Percentiles rank a stretch among this genome's conserved stretches.
Evolutionary conservation across 2,329 filamentous ascomycete species (phyloP).

Genomic region (Pestalotiopsis sp.): DNA sequence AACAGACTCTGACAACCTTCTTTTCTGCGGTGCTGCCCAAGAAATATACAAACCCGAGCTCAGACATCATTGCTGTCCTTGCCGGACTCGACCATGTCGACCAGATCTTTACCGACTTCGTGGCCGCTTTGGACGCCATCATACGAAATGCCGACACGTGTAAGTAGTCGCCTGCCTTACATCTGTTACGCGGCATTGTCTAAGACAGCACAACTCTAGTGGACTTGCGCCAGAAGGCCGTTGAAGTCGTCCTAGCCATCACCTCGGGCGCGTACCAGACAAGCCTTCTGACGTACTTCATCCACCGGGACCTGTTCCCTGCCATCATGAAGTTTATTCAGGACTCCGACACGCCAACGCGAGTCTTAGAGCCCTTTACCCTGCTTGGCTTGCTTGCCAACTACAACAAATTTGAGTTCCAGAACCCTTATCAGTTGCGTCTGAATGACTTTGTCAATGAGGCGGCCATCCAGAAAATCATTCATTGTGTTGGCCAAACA

Average conservation of each 20-base stretch:
- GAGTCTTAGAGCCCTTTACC: conserved; percentile 74
- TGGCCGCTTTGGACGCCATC: conserved; percentile 77
- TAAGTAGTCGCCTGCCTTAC: conserved; percentile 44
- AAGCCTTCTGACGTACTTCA: conserved; percentile 90
- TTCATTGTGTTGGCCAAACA: conserved; percentile 73
- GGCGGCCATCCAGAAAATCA: conserved; percentile 78
- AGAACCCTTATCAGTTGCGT: conserved; percentile 91
- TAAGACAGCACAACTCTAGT: conserved; percentile 47
- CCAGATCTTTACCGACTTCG: conserved; percentile 84
- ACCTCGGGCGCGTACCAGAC: conserved; percentile 96
- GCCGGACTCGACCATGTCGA: conserved; percentile 90
- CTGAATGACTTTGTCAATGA: conserved; percentile 97
- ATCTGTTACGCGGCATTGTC: neutral
- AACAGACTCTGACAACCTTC: conserved; percentile 86
- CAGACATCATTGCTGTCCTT: conserved; percentile 88
- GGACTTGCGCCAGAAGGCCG: conserved; percentile 75
- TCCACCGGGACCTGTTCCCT: conserved; percentile 91
- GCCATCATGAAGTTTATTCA: conserved; percentile 93
- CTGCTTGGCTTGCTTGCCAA: conserved; percentile 88
- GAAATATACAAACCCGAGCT: conserved; percentile 92
- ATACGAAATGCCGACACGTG: conserved; percentile 75
- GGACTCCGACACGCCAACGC: conserved; percentile 68
- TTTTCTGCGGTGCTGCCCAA: conserved; percentile 81
- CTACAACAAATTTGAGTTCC: conserved; percentile 99
- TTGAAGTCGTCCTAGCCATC: conserved; percentile 80